Evolutionary conservation across 2,329 filamentous ascomycete species (phyloP), one percentile per base, ranked within the genome.

Genomic region (Bipolaris cookei): DNA sequence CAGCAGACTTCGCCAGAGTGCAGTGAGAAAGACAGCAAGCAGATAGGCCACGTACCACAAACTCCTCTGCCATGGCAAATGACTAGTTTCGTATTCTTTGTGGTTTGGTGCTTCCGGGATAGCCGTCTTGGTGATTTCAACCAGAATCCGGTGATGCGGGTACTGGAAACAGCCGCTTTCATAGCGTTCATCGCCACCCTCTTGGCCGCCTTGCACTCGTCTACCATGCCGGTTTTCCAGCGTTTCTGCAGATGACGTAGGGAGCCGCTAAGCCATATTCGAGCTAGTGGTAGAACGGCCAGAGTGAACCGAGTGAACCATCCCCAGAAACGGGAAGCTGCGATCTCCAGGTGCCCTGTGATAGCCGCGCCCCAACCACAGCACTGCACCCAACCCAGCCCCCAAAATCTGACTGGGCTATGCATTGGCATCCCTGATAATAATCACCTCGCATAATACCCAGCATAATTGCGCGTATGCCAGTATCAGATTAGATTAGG

Each of bases 51-150:
- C 68, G 59, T 64, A 72, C 68, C 58, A 68, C 63, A 8, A 72
- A 52, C 44, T 72, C 68, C 58, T 66, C 63, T 25, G 61, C 65
- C 67, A 70, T 70, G 43, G 21, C 55, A 39, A 43, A 14, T 43
- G 39, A 42, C 52, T 41, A 37, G 55, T 44, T 30, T 30, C 28
- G 28, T 30, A 11, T 30, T 51, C 18, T 16, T 57, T 54, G 34
- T 21, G 44, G 55, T 49, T 45, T 54, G 58, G 51, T 51, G 46
- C 43, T 61, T 61, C 66, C 65, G 66, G 48, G 13, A 28, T 56
- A 55, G 66, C 65, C 63, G 62, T 52, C 37, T 38, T 57, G 39
- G 11, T 41, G 43, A 21, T 30, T 58, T 45, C 25, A 6, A 49
- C 57, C 35, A 41, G 21, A 23, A 18, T 38, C 43, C 50, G 49